A percentile compares a stretch with the other conserved stretches of the same genome.
phyloP scores from a whole-genome alignment of 176 grass and related monocot genomes.

The Canna indica region DNA sequence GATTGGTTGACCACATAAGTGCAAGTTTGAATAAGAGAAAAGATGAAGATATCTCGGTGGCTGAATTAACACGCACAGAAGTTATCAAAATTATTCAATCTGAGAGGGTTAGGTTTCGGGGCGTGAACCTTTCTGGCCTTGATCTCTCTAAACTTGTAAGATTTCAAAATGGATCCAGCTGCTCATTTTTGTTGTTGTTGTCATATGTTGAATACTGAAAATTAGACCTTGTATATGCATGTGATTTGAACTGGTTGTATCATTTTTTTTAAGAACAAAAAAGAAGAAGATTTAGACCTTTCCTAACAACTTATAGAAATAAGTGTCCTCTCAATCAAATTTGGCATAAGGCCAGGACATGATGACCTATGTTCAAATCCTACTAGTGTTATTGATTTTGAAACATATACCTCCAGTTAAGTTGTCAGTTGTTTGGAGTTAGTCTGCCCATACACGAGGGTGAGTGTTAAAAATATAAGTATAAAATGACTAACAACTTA shows the following conservation, averaged over 20 bases:
- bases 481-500: too few relatives aligned
- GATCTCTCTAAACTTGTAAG: constrained; percentile 89
- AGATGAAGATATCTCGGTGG: constrained; percentile 15
- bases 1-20: constrained; percentile 35
- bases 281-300: too few relatives aligned
- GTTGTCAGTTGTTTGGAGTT: too few relatives aligned
- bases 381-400: too few relatives aligned
- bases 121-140: constrained; percentile 73
- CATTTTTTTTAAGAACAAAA: too few relatives aligned
- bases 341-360: too few relatives aligned
- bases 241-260: not conserved
- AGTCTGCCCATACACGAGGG: too few relatives aligned
- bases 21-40: constrained; percentile 25
- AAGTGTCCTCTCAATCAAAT: too few relatives aligned
- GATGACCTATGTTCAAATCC: too few relatives aligned
- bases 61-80: constrained; percentile 38
- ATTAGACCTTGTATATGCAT: not conserved
- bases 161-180: constrained; percentile 1
- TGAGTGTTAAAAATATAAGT: too few relatives aligned
- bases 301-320: too few relatives aligned
- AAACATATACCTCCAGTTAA: too few relatives aligned
- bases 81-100: constrained; percentile 59
- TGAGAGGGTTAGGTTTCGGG: constrained; percentile 56
- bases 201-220: not conserved
- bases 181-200: constrained; percentile 5